Evolutionary conservation across 345 rosid genomes (phyloP).

Genomic region (Pugionium cornutum): DNA sequence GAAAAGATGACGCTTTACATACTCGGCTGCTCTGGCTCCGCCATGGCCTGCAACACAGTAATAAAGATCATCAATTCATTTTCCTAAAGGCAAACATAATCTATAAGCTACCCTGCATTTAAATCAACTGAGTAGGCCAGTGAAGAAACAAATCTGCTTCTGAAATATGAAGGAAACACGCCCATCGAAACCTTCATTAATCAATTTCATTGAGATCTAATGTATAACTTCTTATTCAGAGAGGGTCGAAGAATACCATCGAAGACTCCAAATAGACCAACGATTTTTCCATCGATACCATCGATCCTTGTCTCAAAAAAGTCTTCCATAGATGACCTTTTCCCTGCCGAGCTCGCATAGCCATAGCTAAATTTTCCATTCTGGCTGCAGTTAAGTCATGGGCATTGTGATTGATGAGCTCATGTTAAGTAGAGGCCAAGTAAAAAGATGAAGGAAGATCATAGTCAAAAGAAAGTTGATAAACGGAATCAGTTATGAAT

Average conservation of each 20-base stretch:
- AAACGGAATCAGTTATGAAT: background rate
- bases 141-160: background rate
- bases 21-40: slow-evolving; percentile 97
- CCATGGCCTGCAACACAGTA: slow-evolving; percentile 74
- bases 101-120: background rate
- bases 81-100: slow-evolving; percentile 1
- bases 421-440: background rate
- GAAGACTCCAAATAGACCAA: slow-evolving; percentile 97
- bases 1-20: slow-evolving; percentile 88
- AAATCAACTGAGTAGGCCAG: no score
- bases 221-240: background rate
- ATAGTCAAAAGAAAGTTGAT: background rate
- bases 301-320: slow-evolving; percentile 94
- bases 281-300: slow-evolving; percentile 89
- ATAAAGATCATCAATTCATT: background rate
- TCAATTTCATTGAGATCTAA: background rate
- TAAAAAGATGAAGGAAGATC: background rate
- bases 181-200: background rate
- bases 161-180: background rate
- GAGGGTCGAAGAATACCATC: slow-evolving; percentile 57
- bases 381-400: slow-evolving; percentile 53
- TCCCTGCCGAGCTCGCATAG: slow-evolving; percentile 96
- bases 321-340: slow-evolving; percentile 98
- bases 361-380: slow-evolving; percentile 97
- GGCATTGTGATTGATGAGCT: background rate